phyloP scores from a whole-genome alignment of 768 basidiomycete species.

The Lepiota brunneoincarnata region DNA sequence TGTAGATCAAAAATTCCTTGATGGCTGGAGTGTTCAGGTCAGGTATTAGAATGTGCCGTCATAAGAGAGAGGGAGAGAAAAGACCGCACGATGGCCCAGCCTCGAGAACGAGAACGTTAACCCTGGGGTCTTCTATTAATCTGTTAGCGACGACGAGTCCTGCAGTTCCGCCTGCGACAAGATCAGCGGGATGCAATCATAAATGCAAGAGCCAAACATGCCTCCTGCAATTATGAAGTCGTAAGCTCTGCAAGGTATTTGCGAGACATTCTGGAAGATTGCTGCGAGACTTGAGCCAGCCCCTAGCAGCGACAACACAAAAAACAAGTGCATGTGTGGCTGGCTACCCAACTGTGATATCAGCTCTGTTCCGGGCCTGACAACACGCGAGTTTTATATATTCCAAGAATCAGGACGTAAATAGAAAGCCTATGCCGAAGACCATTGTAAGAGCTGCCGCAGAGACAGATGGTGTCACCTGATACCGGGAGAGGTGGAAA shows the following conservation, averaged over 20 bases:
- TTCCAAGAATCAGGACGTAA: too few species aligned
- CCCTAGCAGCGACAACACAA: neutral
- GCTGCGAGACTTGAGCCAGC: neutral
- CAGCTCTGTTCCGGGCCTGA: too few species aligned
- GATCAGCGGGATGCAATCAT: too few species aligned
- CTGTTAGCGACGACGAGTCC: constrained; percentile 24
- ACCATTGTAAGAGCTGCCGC: too few species aligned
- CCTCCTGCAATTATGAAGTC: constrained; percentile 1
- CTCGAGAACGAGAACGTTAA: constrained; percentile 24
- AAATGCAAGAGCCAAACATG: neutral
- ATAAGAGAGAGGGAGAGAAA: neutral
- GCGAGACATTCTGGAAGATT: neutral
- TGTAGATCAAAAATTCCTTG: constrained; percentile 14
- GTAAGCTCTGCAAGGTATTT: neutral
- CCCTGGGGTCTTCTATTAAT: constrained; percentile 21
- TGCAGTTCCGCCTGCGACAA: constrained; percentile 17
- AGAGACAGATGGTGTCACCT: too few species aligned
- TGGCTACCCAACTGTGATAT: too few species aligned
- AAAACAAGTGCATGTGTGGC: neutral
- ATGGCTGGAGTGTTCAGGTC: constrained; percentile 11
- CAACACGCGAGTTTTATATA: too few species aligned
- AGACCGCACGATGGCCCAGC: constrained; percentile 22
- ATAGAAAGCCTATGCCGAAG: too few species aligned
- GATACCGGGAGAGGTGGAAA: too few species aligned
- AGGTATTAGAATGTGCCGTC: too few species aligned